A percentile compares a stretch with the other conserved stretches of the same genome.
These are phyloP conservation scores for Phaeosphaeriaceae sp. DNA, from an alignment of 2,329 filamentous ascomycete species.

Conservation along the genomic window DNA sequence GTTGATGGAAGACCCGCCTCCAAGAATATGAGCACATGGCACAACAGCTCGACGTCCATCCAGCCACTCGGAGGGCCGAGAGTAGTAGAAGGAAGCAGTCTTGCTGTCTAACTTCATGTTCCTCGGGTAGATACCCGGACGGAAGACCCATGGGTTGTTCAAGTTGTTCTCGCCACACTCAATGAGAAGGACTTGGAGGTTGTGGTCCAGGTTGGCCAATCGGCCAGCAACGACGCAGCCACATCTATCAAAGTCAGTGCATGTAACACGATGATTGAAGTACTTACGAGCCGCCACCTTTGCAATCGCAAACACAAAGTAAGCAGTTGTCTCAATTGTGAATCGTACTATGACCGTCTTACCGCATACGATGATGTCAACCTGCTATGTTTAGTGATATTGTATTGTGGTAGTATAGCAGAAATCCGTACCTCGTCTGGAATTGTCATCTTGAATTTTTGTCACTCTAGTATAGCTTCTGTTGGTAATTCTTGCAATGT, in stretches of 20 bases:
- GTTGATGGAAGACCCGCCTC: constrained; percentile 77
- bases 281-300: constrained; percentile 63
- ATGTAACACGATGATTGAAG: neutral
- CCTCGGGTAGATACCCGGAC: constrained; percentile 76
- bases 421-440: constrained; percentile 66
- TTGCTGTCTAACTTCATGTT: constrained; percentile 85
- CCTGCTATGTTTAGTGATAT: constrained; percentile 39
- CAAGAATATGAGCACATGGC: constrained; percentile 75
- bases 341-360: neutral
- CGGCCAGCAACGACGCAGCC: constrained; percentile 61
- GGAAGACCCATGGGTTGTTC: constrained; percentile 80
- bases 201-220: constrained; percentile 78
- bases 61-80: constrained; percentile 74
- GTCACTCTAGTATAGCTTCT: constrained; percentile 5
- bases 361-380: constrained; percentile 80
- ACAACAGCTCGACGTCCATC: constrained; percentile 75
- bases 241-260: constrained; percentile 40
- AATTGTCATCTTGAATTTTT: constrained; percentile 60
- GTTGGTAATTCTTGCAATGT: constrained; percentile 1
- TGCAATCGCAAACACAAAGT: neutral
- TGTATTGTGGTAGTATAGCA: constrained; percentile 6
- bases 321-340: neutral
- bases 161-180: constrained; percentile 76
- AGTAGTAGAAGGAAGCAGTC: constrained; percentile 83
- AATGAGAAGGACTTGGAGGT: constrained; percentile 72